Percentiles rank a stretch among this genome's conserved stretches.
These are phyloP conservation scores for Candida dendrica DNA, from an alignment of 805 yeast species.

Conservation along the genomic window DNA sequence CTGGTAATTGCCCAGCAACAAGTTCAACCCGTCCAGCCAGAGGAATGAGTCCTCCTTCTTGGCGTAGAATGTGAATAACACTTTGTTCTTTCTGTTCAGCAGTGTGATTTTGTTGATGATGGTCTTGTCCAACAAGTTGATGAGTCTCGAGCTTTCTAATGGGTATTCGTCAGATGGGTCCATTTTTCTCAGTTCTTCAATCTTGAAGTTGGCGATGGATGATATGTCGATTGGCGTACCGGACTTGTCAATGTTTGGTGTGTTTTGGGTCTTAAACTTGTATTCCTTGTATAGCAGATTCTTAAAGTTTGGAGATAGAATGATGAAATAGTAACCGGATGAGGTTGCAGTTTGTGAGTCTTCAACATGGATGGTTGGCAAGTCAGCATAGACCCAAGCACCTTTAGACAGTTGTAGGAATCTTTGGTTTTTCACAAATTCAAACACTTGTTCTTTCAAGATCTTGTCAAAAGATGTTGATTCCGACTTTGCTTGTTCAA, in stretches of 20 bases:
- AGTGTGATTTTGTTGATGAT: slow-evolving; percentile 51
- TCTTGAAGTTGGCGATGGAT: slow-evolving; percentile 43
- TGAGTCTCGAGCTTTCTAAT: slow-evolving; percentile 31
- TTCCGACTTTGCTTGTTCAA: slow-evolving; percentile 36
- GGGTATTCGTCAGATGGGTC: slow-evolving; percentile 25
- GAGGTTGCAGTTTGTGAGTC: slow-evolving; percentile 10
- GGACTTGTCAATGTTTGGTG: slow-evolving; percentile 57
- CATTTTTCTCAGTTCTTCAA: slow-evolving; percentile 40
- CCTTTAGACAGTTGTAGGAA: slow-evolving; percentile 67
- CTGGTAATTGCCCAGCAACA: slow-evolving; percentile 32
- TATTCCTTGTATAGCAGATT: slow-evolving; percentile 56
- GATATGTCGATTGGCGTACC: slow-evolving; percentile 43
- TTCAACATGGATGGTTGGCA: slow-evolving; percentile 27
- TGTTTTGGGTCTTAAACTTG: slow-evolving; percentile 33
- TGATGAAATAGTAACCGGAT: slow-evolving; percentile 44
- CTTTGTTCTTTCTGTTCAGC: slow-evolving; percentile 32
- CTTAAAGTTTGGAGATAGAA: slow-evolving; percentile 61
- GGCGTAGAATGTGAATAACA: slow-evolving; percentile 56
- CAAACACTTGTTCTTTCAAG: slow-evolving; percentile 50
- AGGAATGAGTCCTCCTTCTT: slow-evolving; percentile 59
- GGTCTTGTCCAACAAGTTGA: slow-evolving; percentile 51
- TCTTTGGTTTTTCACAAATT: slow-evolving; percentile 71
- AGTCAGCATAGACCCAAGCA: slow-evolving; percentile 69
- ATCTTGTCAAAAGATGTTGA: slow-evolving; percentile 41
- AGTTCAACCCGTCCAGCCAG: slow-evolving; percentile 74